Evolutionary conservation across 257 asterid genomes (phyloP), one percentile per base, ranked within the genome.

Genomic region (Rubia yunnanensis): DNA sequence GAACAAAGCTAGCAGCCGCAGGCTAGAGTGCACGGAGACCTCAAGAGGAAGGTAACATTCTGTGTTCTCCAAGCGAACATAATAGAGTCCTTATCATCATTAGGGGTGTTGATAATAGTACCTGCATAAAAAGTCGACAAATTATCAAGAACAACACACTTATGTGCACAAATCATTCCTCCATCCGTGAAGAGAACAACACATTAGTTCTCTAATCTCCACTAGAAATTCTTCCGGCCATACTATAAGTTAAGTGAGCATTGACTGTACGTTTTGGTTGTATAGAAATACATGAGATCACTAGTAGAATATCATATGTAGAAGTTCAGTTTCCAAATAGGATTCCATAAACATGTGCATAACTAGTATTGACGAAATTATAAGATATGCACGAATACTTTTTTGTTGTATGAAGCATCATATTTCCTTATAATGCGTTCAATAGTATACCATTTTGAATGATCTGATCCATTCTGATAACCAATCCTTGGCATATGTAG

Each of bases 401-500:
- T 66, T 46, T 82, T 74, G 80, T 87, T 85, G 57, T 80, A 82
- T 60, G 76, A 41, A 58, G 94, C 89, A 60, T 96, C 91, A 74
- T 87, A 82, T 79, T 89, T 92, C 77, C 87, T 82, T 46, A 89
- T 80, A 46, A 85, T 95, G 63, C 97, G 96, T 77, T 92, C 98
- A 55, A 89, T 87, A 39, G 94, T 73, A 70, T 92, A 87, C 98
- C 97, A 92, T 72, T 87, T 94, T 65, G 97, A 85, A 58, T 88
- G 96, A 73, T 92, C 88, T 24, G 91, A 76, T 32, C 81, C 81
- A 50, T 76, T 86, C 72, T 83, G 98, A 79, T 82, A 89, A 58
- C 94, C 91, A 53, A 92, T 87, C 66, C 97, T 80, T 60, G 97
- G 97, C 96, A 87, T 87, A 82, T 92, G 97, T 72, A 89, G 83